Base-by-base conservation (phyloP, 169 alveolate genomes). In the Cyclospora cayetanensis region DNA sequence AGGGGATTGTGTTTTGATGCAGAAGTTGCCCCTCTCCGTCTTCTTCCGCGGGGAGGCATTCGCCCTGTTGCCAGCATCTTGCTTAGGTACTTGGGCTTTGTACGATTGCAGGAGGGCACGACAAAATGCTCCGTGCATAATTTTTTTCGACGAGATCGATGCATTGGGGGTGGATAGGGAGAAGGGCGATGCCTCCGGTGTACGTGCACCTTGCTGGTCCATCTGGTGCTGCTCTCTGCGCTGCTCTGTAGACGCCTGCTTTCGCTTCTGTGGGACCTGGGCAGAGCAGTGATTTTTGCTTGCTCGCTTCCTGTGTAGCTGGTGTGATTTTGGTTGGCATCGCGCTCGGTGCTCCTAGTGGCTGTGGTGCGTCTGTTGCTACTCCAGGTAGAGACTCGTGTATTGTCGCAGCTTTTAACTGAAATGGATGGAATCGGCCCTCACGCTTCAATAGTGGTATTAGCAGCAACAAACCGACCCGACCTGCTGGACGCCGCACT, bases 361-460 rank as follows among this genome's bases (percentile, higher is more conserved):
- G n/a, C n/a, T n/a, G n/a, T n/a, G n/a, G n/a, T n/a, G n/a, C n/a
- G n/a, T n/a, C n/a, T n/a, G n/a, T n/a, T n/a, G n/a, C n/a, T n/a
- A n/a, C n/a, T n/a, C n/a, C n/a, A 86, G 92, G 77, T 98, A 97
- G 92, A 99, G 99, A n/a, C 43, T 46, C 83, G 92, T 22, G 99
- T 99, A 2, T 95, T 99, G 65, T 97, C 99, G 82, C 99, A 98
- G 93, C 95, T 99, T 89, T 96, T 99, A 55, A 99, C 97, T 90
- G 99, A 99, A 97, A 98, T 99, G 99, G 99, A 99, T 93, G 99
- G 99, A 55, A 97, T 99, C 25, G 90, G 90, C 5, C 90, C 93
- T 12, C 74, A 53, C 22, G 35, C 37, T n/a, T 41, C 29, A 27
- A 74, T 89, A 7, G 96, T 98, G 31, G 99, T 99, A 11, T 90